A percentile compares a stretch with the other conserved stretches of the same genome.
Evolutionary conservation across 2,329 filamentous ascomycete species (phyloP).

Genomic region (Beauveria australis): DNA sequence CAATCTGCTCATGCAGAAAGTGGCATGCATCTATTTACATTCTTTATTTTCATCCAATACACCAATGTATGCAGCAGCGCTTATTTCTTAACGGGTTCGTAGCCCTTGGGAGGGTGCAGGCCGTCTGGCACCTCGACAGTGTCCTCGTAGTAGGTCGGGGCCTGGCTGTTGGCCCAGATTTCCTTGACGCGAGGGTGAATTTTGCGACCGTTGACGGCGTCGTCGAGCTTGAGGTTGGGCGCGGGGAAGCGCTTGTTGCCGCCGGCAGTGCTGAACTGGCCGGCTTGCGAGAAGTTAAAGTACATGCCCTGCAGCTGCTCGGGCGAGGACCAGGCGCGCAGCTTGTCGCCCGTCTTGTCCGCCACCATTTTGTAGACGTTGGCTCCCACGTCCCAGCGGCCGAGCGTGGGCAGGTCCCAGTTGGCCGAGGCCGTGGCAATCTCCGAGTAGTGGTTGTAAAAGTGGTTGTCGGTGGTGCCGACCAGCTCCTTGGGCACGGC

Average conservation of each 20-base stretch:
- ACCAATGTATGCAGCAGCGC: background rate
- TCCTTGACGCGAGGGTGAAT: slow-evolving; percentile 31
- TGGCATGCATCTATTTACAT: background rate
- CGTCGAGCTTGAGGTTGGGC: slow-evolving; percentile 30
- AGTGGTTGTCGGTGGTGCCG: slow-evolving; percentile 60
- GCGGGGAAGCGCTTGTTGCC: slow-evolving; percentile 28
- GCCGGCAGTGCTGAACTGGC: slow-evolving; percentile 32
- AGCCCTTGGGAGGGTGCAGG: slow-evolving; percentile 33
- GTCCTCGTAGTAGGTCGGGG: slow-evolving; percentile 35
- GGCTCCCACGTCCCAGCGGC: slow-evolving; percentile 63
- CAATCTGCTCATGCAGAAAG: background rate
- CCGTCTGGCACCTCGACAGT: slow-evolving; percentile 33
- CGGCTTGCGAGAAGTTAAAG: slow-evolving; percentile 48
- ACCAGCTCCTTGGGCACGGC: slow-evolving; percentile 57
- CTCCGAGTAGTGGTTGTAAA: slow-evolving; percentile 66
- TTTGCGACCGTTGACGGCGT: slow-evolving; percentile 20
- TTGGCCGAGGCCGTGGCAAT: slow-evolving; percentile 61
- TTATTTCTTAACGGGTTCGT: slow-evolving; percentile 13
- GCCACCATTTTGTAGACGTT: slow-evolving; percentile 60
- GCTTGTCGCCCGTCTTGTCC: slow-evolving; percentile 48
- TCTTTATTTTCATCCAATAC: background rate
- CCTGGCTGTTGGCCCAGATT: slow-evolving; percentile 28
- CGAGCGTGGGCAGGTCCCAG: slow-evolving; percentile 61
- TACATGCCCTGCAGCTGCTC: slow-evolving; percentile 32
- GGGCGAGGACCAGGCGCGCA: slow-evolving; percentile 29